Evolutionary conservation across 1,284 basidiomycete genomes (phyloP), one percentile per base, ranked within the genome.

Genomic region (Apiotrichum laibachii): DNA sequence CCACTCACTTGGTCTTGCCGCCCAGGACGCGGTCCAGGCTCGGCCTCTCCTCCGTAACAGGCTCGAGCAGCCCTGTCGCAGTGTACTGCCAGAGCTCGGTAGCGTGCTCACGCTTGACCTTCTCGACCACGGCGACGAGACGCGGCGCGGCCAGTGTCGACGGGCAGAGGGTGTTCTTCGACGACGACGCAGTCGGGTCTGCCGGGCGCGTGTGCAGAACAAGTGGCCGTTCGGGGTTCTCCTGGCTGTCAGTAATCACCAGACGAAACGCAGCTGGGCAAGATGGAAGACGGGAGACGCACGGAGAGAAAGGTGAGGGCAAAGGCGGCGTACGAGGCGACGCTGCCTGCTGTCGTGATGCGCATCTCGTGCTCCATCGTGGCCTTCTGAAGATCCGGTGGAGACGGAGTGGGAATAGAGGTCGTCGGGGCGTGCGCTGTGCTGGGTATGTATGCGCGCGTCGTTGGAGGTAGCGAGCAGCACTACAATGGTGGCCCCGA

Each of bases 1-100:
- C 26, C 7, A 31, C 86, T 64, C 66, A 89, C 88, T 85, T 82
- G 43, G 85, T 84, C 59, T 81, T 84, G 5, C 84, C 82, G 33
- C 70, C 68, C 57, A 80, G 62, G 1, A 74, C 72, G 10, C 70
- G 65, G 26, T 54, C 61, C 42, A 77, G 57, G 12, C 46, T 65
- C 40, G 39, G 57, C 52, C 46, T 62, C 57, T 50, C 74, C 79
- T 19, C 51, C 21, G 16, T 42, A 76, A 77, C 40, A 80, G 80
- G 50, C 52, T 40, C 34, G 52, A 90, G 72, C 47, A 73, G 82
- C 0, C 86, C 85, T 18, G 88, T 77, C 62, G 87, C 82, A 65
- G 89, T 92, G 76, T 92, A 92, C 72, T 93, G 90, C 77, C 90
- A 85, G 49, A 93, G 75, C 43, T n/a, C 13, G 6, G 88, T 71